These are phyloP conservation scores for Entomophthora muscae DNA, from an alignment of 371 early-diverging fungal species.

Conservation along the genomic window DNA sequence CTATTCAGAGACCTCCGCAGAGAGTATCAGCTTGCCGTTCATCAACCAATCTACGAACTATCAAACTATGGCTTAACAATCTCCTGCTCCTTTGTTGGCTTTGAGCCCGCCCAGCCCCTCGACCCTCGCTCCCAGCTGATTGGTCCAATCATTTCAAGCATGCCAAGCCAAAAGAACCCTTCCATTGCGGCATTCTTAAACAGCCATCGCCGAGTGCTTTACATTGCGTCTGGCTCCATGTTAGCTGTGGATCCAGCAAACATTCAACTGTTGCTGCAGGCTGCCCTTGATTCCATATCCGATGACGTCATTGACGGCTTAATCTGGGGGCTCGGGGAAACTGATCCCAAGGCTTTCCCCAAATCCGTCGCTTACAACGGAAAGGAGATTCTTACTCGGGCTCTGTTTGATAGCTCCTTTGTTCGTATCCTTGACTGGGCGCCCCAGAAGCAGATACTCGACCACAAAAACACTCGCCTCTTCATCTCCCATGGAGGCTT, in stretches of 20 bases:
- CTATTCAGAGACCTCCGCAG: neutral
- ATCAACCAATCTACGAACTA: neutral
- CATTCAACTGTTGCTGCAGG: neutral
- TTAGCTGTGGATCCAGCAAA: neutral
- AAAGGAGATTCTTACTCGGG: neutral
- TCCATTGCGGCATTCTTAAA: neutral
- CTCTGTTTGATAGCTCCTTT: neutral
- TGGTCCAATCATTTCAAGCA: conserved; percentile 1
- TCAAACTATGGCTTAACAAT: neutral
- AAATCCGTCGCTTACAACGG: neutral
- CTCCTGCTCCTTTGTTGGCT: neutral
- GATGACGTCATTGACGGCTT: neutral
- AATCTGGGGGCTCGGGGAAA: neutral
- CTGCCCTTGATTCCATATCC: neutral
- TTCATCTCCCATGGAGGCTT: conserved; percentile 10
- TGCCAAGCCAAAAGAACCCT: neutral
- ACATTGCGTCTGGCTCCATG: conserved; percentile 1
- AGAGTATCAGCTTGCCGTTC: neutral
- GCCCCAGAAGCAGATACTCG: conserved; percentile 8
- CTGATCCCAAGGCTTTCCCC: neutral
- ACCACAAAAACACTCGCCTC: conserved; percentile 7
- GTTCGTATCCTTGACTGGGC: conserved; percentile 6
- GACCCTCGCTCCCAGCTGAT: neutral
- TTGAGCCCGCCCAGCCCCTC: neutral
- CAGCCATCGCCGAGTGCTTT: neutral